Evolutionary conservation across 2,329 filamentous ascomycete genomes (phyloP).

Genomic region (Aureobasidium melanogenum): DNA sequence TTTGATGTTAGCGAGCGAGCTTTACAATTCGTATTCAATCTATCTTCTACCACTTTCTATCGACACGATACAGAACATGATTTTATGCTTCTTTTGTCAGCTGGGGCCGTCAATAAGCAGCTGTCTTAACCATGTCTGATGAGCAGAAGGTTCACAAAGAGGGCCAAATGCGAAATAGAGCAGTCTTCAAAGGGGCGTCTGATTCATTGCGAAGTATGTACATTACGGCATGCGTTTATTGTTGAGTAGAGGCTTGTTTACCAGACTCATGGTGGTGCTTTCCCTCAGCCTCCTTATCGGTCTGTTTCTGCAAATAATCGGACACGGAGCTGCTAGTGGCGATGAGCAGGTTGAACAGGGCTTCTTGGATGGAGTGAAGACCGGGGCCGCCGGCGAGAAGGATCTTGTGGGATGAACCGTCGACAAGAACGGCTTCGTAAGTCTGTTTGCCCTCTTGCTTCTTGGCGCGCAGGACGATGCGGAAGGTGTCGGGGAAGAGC

Average conservation of each 20-base stretch:
- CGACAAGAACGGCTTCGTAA: slow-evolving; percentile 10
- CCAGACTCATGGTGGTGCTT: background rate
- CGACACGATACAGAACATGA: too few species aligned
- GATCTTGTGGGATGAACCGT: slow-evolving; percentile 5
- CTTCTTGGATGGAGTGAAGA: slow-evolving; percentile 5
- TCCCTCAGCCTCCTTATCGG: slow-evolving; percentile 10
- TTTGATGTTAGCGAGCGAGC: too few species aligned
- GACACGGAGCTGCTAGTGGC: background rate
- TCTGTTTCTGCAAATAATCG: background rate
- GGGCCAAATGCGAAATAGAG: too few species aligned
- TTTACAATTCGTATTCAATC: too few species aligned
- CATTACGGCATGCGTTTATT: background rate
- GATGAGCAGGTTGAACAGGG: slow-evolving; percentile 8
- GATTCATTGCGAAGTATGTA: too few species aligned
- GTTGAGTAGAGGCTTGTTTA: background rate
- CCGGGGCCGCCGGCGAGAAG: slow-evolving; percentile 5
- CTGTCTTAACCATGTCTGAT: too few species aligned
- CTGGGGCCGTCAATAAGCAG: too few species aligned
- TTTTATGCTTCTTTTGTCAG: too few species aligned
- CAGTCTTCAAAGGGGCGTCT: too few species aligned
- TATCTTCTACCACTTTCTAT: too few species aligned
- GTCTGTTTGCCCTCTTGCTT: slow-evolving; percentile 1
- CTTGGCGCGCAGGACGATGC: slow-evolving; percentile 6
- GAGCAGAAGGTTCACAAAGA: too few species aligned
- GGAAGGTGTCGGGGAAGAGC: slow-evolving; percentile 10